Conservation (phyloP, 2,329 filamentous ascomycete species). For the Trichoderma asperellum region DNA sequence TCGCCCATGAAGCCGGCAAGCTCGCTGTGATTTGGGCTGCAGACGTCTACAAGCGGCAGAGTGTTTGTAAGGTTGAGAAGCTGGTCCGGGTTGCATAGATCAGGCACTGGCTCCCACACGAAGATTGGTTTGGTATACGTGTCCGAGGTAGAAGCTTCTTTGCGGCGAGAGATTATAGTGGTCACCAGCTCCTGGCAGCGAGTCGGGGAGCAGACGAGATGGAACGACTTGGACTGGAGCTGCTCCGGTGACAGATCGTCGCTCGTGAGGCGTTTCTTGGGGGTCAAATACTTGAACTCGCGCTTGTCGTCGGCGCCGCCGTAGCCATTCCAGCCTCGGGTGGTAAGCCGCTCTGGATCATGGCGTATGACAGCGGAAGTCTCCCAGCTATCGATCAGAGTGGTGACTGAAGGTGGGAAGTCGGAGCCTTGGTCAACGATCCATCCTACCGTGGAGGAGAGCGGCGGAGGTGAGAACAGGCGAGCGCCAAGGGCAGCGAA, state of each 20-base stretch:
- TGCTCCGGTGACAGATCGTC: conserved; percentile 68
- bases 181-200: conserved; percentile 77
- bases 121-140: conserved; percentile 67
- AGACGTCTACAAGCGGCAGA: conserved; percentile 64
- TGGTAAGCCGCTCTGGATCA: conserved; percentile 72
- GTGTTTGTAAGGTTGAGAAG: conserved; percentile 67
- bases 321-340: conserved; percentile 92
- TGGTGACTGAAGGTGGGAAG: conserved; percentile 70
- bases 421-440: conserved; percentile 88
- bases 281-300: conserved; percentile 85
- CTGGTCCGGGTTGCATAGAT: conserved; percentile 75
- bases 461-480: conserved; percentile 73
- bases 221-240: conserved; percentile 76
- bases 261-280: conserved; percentile 80
- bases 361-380: conserved; percentile 73
- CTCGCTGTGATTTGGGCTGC: conserved; percentile 84
- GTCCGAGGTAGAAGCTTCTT: conserved; percentile 43
- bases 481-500: conserved; percentile 88
- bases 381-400: conserved; percentile 72
- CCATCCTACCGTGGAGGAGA: conserved; percentile 77
- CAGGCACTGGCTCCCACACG: conserved; percentile 94
- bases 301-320: conserved; percentile 67
- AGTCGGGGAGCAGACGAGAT: conserved; percentile 80
- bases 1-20: conserved; percentile 82
- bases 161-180: conserved; percentile 66